Evolutionary conservation across 208 protist species (phyloP).

Genomic region (Wallacemonas sp.): DNA sequence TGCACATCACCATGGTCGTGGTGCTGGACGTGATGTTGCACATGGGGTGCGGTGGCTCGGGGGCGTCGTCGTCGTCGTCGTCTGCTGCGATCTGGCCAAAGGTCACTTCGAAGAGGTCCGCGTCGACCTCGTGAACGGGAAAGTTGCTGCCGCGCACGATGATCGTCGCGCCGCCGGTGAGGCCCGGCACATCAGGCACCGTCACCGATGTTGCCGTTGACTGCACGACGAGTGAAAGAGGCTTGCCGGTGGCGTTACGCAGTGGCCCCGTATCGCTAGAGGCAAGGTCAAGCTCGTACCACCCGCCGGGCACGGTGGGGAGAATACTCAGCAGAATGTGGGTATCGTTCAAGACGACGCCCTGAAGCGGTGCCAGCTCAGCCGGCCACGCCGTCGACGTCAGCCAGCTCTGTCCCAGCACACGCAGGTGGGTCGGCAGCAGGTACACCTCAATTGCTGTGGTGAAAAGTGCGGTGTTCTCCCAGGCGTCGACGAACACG

Average conservation of each 20-base stretch:
- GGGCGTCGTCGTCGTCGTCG: not conserved
- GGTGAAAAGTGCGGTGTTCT: slow-evolving; percentile 4
- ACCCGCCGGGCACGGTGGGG: slow-evolving; percentile 27
- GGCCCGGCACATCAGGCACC: slow-evolving; percentile 20
- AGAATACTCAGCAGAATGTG: slow-evolving; percentile 26
- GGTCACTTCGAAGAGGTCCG: slow-evolving; percentile 11
- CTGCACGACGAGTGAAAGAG: slow-evolving; percentile 23
- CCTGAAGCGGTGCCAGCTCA: slow-evolving; percentile 5
- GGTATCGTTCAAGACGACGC: slow-evolving; percentile 21
- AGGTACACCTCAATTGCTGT: slow-evolving; percentile 20
- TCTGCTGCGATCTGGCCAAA: not conserved
- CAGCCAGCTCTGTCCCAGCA: not conserved
- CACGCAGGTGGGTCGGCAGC: not conserved
- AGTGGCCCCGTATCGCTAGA: slow-evolving; percentile 25
- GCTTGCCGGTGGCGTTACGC: slow-evolving; percentile 17
- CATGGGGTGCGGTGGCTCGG: not conserved
- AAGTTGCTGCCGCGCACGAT: slow-evolving; percentile 32
- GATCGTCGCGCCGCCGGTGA: slow-evolving; percentile 21
- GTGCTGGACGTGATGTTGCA: slow-evolving; percentile 21
- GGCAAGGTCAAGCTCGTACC: slow-evolving; percentile 29
- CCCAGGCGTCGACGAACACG: slow-evolving; percentile 16
- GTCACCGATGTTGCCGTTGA: slow-evolving; percentile 22
- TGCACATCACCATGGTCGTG: slow-evolving; percentile 18
- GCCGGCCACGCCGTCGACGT: slow-evolving; percentile 7
- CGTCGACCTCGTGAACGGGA: slow-evolving; percentile 10